Evolutionary conservation across 805 yeast genomes (phyloP), one percentile per base, ranked within the genome.

Genomic region (Saccharomyces jurei): DNA sequence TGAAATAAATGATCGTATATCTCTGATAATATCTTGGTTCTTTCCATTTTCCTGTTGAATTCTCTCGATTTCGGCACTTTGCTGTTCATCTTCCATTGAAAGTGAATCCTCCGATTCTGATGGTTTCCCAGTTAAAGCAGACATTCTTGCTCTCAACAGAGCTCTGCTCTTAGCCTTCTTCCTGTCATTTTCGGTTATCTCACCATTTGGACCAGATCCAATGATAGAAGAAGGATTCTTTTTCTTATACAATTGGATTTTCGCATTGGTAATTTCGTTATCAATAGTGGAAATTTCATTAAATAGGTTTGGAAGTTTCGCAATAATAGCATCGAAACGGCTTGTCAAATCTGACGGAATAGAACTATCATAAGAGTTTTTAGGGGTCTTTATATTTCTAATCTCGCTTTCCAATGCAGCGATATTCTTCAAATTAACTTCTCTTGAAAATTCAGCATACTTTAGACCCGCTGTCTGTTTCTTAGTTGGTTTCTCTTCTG

Each of bases 161-260:
- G 92, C 95, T 65, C 87, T 86, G 46, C 88, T 84, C 61, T 80
- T 84, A 44, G 92, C 94, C 62, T 87, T 86, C 58, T 87, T 80
- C 56, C 87, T 80, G 66, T 91, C 97, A 13, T 82, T 71, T 27
- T 88, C 97, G 2, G 97, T 91, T 8, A 89, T 80, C 56, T 82
- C 82, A 30, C 97, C 97, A 63, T 86, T 82, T 49, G 89, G 86
- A 6, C 97, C 98, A 5, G 94, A 81, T 4, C 97, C 97, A 28
- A 77, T 75, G 70, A 89, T 77, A 2, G 84, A 77, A 1, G 82
- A 78, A 10, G 97, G 96, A 63, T 87, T 79, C 58, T 81, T 81
- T 60, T 78, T 68, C 61, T 84, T 82, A 67, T 80, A 82, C 14
- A 86, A 64, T 60, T 85, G 87, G 54, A 87, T 75, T 61, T 84